Evolutionary conservation across 1,284 basidiomycete genomes (phyloP).

Genomic region (Sporisorium reilianum): DNA sequence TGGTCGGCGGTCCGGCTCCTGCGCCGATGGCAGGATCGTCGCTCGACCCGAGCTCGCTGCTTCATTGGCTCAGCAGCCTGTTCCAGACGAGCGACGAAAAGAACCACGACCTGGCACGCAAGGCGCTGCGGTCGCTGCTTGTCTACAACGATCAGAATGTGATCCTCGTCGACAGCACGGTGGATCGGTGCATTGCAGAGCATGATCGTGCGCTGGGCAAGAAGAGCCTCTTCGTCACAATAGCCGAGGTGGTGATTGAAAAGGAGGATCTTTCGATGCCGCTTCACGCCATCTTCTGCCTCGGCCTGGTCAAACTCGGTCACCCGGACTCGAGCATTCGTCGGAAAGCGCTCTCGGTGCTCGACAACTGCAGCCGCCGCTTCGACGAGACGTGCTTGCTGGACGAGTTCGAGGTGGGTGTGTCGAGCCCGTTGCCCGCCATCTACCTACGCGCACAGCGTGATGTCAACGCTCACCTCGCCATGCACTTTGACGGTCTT

Average conservation of each 20-base stretch:
- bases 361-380: slow-evolving; percentile 76
- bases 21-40: slow-evolving; percentile 79
- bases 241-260: slow-evolving; percentile 80
- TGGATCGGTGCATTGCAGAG: slow-evolving; percentile 80
- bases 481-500: slow-evolving; percentile 81
- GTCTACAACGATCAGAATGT: slow-evolving; percentile 75
- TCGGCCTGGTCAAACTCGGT: slow-evolving; percentile 86
- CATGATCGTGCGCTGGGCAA: slow-evolving; percentile 70
- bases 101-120: slow-evolving; percentile 72
- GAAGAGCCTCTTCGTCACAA: slow-evolving; percentile 80
- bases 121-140: slow-evolving; percentile 81
- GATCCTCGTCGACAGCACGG: slow-evolving; percentile 78
- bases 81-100: slow-evolving; percentile 69
- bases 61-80: slow-evolving; percentile 72
- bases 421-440: slow-evolving; percentile 79
- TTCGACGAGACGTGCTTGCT: slow-evolving; percentile 40
- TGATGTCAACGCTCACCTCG: slow-evolving; percentile 81
- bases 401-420: slow-evolving; percentile 77
- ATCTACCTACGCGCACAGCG: slow-evolving; percentile 85
- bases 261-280: slow-evolving; percentile 76
- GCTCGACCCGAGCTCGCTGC: slow-evolving; percentile 70
- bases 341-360: slow-evolving; percentile 80
- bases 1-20: slow-evolving; percentile 79
- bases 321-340: slow-evolving; percentile 79
- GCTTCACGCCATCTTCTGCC: slow-evolving; percentile 82